These are phyloP conservation scores for Tulasnella sp. DNA, from an alignment of 768 basidiomycete genomes.

Conservation along the genomic window DNA sequence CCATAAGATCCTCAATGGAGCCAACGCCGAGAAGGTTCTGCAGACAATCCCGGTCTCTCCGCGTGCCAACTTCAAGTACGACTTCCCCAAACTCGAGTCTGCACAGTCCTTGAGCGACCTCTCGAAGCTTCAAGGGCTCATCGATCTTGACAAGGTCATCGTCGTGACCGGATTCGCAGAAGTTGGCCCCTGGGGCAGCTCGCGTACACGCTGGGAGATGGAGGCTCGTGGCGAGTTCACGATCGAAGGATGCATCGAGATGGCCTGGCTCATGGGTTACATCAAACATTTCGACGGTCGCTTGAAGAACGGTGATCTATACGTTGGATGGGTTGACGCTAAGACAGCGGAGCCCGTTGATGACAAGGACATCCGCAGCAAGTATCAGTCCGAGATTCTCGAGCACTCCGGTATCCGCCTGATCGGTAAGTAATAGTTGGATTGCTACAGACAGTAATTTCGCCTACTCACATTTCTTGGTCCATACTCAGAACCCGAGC, in stretches of 20 bases:
- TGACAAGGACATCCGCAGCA: constrained; percentile 90
- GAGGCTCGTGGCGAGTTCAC: constrained; percentile 95
- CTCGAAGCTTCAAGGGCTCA: constrained; percentile 66
- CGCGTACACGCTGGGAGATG: constrained; percentile 99
- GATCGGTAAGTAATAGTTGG: constrained; percentile 55
- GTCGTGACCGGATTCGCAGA: constrained; percentile 97
- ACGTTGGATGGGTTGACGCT: constrained; percentile 97
- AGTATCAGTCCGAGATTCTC: constrained; percentile 90
- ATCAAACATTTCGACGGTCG: constrained; percentile 99
- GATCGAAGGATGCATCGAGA: constrained; percentile 96
- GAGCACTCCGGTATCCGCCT: constrained; percentile 85
- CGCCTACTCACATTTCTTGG: background rate
- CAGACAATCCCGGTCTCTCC: constrained; percentile 89
- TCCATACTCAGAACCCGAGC: constrained; percentile 66
- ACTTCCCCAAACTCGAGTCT: constrained; percentile 79
- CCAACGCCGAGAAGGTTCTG: constrained; percentile 82
- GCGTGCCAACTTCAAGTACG: constrained; percentile 95
- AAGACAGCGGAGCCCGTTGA: constrained; percentile 90
- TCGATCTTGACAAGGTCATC: constrained; percentile 92
- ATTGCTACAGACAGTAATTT: too few relatives aligned
- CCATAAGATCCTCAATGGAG: constrained; percentile 81
- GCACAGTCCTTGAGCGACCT: constrained; percentile 61
- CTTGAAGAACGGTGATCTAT: constrained; percentile 79
- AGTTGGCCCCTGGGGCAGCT: constrained; percentile 96
- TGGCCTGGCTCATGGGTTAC: constrained; percentile 99